Evolutionary conservation across 106 monocot genomes (phyloP).

Genomic region (Acorus gramineus): DNA sequence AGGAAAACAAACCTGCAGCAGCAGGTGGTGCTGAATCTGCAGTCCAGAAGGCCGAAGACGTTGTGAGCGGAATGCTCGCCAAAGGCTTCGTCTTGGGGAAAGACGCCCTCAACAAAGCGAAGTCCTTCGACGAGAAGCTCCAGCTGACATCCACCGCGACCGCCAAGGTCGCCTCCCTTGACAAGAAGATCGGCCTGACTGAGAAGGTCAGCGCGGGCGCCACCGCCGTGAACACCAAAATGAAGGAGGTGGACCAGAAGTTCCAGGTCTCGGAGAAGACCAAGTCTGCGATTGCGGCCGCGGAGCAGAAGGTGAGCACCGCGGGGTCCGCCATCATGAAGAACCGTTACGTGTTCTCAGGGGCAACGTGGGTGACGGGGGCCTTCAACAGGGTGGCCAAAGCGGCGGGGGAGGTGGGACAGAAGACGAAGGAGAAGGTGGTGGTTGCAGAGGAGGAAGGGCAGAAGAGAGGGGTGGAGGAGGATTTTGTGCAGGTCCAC

Average conservation of each 20-base stretch:
- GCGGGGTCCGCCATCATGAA: conserved; percentile 12
- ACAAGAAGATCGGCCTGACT: conserved; percentile 7
- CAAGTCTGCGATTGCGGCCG: conserved; percentile 8
- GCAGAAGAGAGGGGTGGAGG: not conserved
- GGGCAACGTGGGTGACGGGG: conserved; percentile 11
- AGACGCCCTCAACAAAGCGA: too few relatives aligned
- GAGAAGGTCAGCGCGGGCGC: conserved; percentile 8
- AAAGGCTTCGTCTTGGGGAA: too few relatives aligned
- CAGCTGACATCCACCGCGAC: too few relatives aligned
- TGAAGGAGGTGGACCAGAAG: conserved; percentile 9
- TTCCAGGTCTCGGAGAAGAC: conserved; percentile 16
- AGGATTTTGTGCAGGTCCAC: not conserved
- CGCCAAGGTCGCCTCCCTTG: not conserved
- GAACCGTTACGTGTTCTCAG: conserved; percentile 9
- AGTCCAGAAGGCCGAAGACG: too few relatives aligned
- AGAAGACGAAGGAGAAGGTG: too few relatives aligned
- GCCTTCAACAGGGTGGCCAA: conserved; percentile 10
- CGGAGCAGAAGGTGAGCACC: conserved; percentile 11
- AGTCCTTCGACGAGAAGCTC: too few relatives aligned
- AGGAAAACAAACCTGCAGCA: too few relatives aligned
- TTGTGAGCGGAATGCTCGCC: too few relatives aligned
- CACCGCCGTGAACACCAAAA: conserved; percentile 12
- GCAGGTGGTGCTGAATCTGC: too few relatives aligned
- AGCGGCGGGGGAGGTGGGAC: conserved; percentile 9
- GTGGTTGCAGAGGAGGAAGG: too few relatives aligned